Percentiles rank a stretch among this genome's conserved stretches.
Conservation (phyloP, 305 asterid species). For the Fraxinus nigra region DNA sequence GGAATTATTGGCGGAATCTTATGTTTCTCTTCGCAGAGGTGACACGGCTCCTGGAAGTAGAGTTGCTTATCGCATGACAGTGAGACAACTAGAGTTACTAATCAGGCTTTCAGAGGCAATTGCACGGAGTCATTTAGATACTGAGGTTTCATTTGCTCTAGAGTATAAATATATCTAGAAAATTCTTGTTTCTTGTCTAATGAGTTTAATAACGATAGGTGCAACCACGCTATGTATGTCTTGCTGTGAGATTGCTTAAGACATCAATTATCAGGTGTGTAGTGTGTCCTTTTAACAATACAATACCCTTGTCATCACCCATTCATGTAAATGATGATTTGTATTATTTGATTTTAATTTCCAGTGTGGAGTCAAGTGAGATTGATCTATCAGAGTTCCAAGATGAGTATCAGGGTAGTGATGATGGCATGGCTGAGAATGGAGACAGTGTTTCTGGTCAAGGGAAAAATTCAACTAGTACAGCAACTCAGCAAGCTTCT, state of each 20-base stretch:
- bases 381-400: slow-evolving; percentile 94
- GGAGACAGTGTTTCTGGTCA: slow-evolving; percentile 38
- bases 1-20: slow-evolving; percentile 76
- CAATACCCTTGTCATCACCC: background rate
- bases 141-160: slow-evolving; percentile 34
- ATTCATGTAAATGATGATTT: slow-evolving; percentile 9
- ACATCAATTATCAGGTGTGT: slow-evolving; percentile 85
- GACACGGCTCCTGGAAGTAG: slow-evolving; percentile 90
- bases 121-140: slow-evolving; percentile 79
- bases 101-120: slow-evolving; percentile 97
- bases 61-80: slow-evolving; percentile 99
- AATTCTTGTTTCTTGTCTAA: slow-evolving; percentile 4
- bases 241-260: slow-evolving; percentile 79
- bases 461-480: slow-evolving; percentile 27
- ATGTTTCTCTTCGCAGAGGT: slow-evolving; percentile 81
- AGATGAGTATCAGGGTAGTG: slow-evolving; percentile 46
- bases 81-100: slow-evolving; percentile 89
- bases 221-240: slow-evolving; percentile 59
- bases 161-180: slow-evolving; percentile 1
- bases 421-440: slow-evolving; percentile 37
- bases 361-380: slow-evolving; percentile 93
- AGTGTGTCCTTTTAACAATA: slow-evolving; percentile 15
- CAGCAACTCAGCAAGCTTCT: slow-evolving; percentile 43
- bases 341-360: slow-evolving; percentile 20
- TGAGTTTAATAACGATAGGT: slow-evolving; percentile 46